Evolutionary conservation across 1,284 basidiomycete genomes (phyloP), one percentile per base, ranked within the genome.

Genomic region (Porodaedalea pini): DNA sequence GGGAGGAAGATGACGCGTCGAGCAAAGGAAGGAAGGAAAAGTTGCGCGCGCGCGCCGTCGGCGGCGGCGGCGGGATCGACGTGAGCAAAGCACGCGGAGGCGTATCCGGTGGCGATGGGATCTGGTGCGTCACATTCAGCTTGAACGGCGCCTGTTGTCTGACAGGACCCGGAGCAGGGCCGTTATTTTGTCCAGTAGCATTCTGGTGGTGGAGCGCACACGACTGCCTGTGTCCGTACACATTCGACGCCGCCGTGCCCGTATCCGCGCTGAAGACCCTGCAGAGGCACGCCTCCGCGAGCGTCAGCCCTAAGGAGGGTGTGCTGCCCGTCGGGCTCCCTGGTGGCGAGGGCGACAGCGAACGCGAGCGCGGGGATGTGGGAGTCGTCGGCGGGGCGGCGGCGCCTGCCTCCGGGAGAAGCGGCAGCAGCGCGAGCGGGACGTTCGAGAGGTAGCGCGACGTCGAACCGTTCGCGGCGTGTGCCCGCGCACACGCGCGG

Each of bases 361-460:
- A 29, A 58, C 52, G 50, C 54, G 54, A 43, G 56, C 39, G 23
- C 5, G 57, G 58, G 19, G 57, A 55, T 7, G 61, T 59, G 29
- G 59, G 49, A 37, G 62, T 37, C 32, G 62, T 48, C 23, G 63
- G 47, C 1, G 64, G 60, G 11, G 61, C 58, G 39, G 62, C 32
- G 27, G 58, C 34, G 27, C 43, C 10, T 23, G 57, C 29, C 32
- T 71, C 68, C 10, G 73, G 62, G 43, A 74, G 67, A 27, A 84
- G 70, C 0, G 82, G 82, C 2, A 84, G 62, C 0, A 84, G 70
- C 1, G 73, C 73, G 37, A 84, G 79, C 29, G 82, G 82, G 4
- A 84, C 82, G 13, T 69, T 70, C 2, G 73, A 70, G 11, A 84
- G 70, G 51, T 73, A 75, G 17, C 77, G 72, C 5, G 71, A 65